Evolutionary conservation across 2,329 filamentous ascomycete genomes (phyloP), one percentile per base, ranked within the genome.

Genomic region (Didymella pomorum): DNA sequence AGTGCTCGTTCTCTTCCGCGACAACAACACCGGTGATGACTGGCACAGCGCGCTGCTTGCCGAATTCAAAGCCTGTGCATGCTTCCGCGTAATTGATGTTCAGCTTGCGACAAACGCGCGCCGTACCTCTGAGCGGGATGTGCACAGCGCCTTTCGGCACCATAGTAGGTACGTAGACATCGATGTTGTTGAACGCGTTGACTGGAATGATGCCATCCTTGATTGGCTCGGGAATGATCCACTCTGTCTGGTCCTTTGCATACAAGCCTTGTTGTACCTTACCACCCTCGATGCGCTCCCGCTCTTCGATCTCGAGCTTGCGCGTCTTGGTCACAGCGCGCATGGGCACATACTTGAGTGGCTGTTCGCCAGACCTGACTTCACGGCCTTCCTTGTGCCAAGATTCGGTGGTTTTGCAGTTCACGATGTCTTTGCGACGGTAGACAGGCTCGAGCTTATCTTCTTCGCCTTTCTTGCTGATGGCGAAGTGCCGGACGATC

Each of bases 381-480:
- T 88, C 89, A 11, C 94, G 86, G 0, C 95, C 95, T 80, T 97
- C 94, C 74, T 97, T 97, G 74, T 98, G 95, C 95, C 95, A 99
- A 1, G 92, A 97, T 74, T 99, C 95, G 1, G 91, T 90, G 26
- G 92, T 96, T 76, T 97, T 93, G 74, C 96, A 96, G 37, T 85
- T 83, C 2, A 93, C 87, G 0, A 98, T 87, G 65, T 98, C 93
- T 52, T 86, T 84, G 31, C 94, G 88, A 0, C 84, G 84, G 72
- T 87, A 98, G 0, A 98, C 92, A 1, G 91, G 88, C 73, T 97
- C 92, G 58, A 91, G 86, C 43, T 89, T 89, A 2, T 84, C 79
- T 45, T 89, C 89, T 43, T 87, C 86, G 14, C 89, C 90, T 76
- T 94, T 97, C 8, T 53, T 56, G 10, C 86, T 88, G 45, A 87